These are phyloP conservation scores for Sinapis alba DNA, from an alignment of 441 rosid genomes.

Conservation along the genomic window DNA sequence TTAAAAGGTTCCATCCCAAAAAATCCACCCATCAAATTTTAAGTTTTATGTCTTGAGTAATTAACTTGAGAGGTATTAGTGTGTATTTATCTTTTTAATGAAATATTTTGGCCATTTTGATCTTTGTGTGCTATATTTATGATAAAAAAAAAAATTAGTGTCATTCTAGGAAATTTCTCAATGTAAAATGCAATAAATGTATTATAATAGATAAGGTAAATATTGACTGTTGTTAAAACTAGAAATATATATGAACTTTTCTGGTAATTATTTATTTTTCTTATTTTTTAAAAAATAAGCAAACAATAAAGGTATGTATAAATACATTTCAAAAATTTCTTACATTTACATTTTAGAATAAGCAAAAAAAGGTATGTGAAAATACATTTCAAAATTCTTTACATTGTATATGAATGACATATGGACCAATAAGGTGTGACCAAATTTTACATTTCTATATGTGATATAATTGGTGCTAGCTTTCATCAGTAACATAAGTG, in stretches of 20 bases:
- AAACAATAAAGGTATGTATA: neutral
- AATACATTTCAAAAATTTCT: neutral
- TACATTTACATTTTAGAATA: neutral
- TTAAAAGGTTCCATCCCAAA: too few relatives aligned
- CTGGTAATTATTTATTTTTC: neutral
- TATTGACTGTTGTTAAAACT: neutral
- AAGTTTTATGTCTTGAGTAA: too few relatives aligned
- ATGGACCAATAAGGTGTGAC: neutral
- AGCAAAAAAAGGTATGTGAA: neutral
- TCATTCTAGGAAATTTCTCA: too few relatives aligned
- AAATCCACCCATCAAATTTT: too few relatives aligned
- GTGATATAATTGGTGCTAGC: neutral
- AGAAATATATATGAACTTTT: neutral
- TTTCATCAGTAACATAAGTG: neutral
- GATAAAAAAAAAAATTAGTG: too few relatives aligned
- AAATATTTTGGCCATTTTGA: too few relatives aligned
- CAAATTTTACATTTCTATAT: neutral
- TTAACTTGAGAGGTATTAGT: too few relatives aligned
- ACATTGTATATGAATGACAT: neutral
- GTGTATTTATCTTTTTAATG: too few relatives aligned
- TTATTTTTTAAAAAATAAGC: neutral
- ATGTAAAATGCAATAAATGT: neutral
- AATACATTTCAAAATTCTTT: neutral
- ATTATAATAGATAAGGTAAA: too few relatives aligned
- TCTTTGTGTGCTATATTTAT: too few relatives aligned